A percentile compares a stretch with the other conserved stretches of the same genome.
Conservation (phyloP, 1,284 basidiomycete genomes). For the Malassezia pachydermatis region DNA sequence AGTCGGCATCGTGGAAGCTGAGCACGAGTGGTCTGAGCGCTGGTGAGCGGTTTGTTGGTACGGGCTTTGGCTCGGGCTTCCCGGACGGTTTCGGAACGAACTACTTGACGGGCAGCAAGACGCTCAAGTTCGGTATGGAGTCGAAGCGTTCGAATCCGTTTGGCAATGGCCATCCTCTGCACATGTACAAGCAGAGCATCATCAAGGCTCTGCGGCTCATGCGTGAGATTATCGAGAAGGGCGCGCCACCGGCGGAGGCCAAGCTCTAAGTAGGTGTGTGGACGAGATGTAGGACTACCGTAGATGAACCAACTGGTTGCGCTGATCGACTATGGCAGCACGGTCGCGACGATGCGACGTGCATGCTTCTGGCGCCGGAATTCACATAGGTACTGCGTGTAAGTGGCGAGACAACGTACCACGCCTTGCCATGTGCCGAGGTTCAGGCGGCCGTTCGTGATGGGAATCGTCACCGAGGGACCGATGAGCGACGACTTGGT, state of each 20-base stretch:
- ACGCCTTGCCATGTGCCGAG: constrained; percentile 83
- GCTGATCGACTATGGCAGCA: constrained; percentile 52
- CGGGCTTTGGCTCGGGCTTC: constrained; percentile 57
- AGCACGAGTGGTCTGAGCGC: constrained; percentile 83
- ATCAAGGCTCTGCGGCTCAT: constrained; percentile 65
- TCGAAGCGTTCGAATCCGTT: constrained; percentile 56
- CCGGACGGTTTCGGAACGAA: constrained; percentile 36
- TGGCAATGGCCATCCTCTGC: constrained; percentile 60
- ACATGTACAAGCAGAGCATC: constrained; percentile 59
- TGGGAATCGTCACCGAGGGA: constrained; percentile 69
- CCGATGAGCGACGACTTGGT: constrained; percentile 78
- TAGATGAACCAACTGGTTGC: not conserved
- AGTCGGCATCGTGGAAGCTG: constrained; percentile 76
- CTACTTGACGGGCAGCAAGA: constrained; percentile 65
- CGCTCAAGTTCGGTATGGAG: constrained; percentile 90
- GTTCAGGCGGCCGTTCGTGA: constrained; percentile 68
- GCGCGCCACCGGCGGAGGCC: constrained; percentile 23
- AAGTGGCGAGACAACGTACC: constrained; percentile 8
- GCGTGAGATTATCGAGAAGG: constrained; percentile 55
- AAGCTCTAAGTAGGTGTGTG: constrained; percentile 23
- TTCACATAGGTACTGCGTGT: constrained; percentile 59
- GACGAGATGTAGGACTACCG: not conserved
- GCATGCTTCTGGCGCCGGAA: constrained; percentile 62
- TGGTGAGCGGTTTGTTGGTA: constrained; percentile 77
- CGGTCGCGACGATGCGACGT: constrained; percentile 67